Base-by-base conservation (phyloP, 305 asterid species). In the Fraxinus sp. region DNA sequence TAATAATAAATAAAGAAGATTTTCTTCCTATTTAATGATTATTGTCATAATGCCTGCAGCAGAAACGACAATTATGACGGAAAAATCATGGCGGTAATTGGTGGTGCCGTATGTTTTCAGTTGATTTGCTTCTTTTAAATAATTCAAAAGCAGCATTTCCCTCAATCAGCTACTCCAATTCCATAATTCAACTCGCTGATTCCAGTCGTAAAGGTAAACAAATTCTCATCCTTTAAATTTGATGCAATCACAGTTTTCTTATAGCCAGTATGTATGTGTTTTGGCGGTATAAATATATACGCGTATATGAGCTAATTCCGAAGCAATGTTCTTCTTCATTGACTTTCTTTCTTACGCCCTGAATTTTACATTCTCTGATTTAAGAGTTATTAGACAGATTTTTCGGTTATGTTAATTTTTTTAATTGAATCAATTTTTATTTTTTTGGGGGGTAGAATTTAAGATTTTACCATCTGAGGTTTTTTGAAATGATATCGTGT, bases 291-390 rank as follows among this genome's bases (percentile, higher is more conserved):
- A 57, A 43, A 43, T 43, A 43, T 43, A 11, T 43, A 57, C 28
- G 68, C 7, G 24, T n/a, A 55, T 55, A 16, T 55, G 64, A 11
- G 55, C 55, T 43, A 43, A 43, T 43, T 43, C 16, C 52, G 8
- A 52, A 52, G 64, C 22, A 52, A 4, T 55, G 66, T 81, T 36
- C 99, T 94, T 96, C 87, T 94, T 98, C 1, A 96, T 94, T 68
- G 99, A 11, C 55, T 5, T 98, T 81, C 92, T 98, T 86, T 94
- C 98, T 3, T 89, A 94, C 84, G 96, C 95, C 85, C 93, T 96
- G 89, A 98, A 96, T 98, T 4, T 46, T 46, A 14, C 57, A 14
- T 14, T 13, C 57, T 46, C 6, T 46, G 6, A 46, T 13, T 13
- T 46, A 11, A 46, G 57, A 14, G 57, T 14, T 3, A 14, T 46